Evolutionary conservation across 1,139 yeast species (phyloP), one percentile per base, ranked within the genome.

Genomic region (Magnusiomyces fungicola): DNA sequence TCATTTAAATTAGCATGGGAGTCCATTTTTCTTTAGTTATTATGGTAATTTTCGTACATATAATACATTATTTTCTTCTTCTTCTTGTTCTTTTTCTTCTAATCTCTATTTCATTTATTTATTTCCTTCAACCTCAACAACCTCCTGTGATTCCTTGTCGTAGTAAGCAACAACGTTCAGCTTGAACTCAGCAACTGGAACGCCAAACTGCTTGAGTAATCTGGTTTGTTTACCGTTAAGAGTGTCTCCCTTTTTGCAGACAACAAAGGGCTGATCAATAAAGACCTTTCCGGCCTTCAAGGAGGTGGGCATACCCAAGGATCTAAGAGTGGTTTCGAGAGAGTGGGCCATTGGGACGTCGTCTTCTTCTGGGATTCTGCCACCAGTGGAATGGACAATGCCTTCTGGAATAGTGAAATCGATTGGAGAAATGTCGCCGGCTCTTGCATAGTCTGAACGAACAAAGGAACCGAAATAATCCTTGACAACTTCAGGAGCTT

Each of bases 291-390:
- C 99, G 45, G 81, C 76, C 67, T 85, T 86, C 59, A 92, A 84
- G 63, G 80, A 83, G 7, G 97, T 90, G 56, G 98, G 97, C 61
- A 94, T 81, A 64, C 92, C 92, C 59, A 81, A 81, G 64, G 84
- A 84, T 73, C 98, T 82, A 61, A 92, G 70, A 41, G 96, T 87
- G 60, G 89, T 88, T 70, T 92, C 98, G 69, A 94, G 75, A 4
- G 97, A 88, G 66, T 92, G 98, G 12, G 95, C 83, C 87, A 92
- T 81, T 59, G 97, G 96, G 21, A 92, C 92, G 67, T 92, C 99
- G 59, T 92, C 97, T 65, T 89, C 97, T 25, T 68, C 71, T 30
- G 96, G 76, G 51, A 90, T 72, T 69, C 87, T 95, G 19, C 98
- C 98, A 60, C 97, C 99, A 66, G 96, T 81, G 16, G 97, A 87